phyloP scores from a whole-genome alignment of 1,284 basidiomycete species.

The Phenoliferia sp. region DNA sequence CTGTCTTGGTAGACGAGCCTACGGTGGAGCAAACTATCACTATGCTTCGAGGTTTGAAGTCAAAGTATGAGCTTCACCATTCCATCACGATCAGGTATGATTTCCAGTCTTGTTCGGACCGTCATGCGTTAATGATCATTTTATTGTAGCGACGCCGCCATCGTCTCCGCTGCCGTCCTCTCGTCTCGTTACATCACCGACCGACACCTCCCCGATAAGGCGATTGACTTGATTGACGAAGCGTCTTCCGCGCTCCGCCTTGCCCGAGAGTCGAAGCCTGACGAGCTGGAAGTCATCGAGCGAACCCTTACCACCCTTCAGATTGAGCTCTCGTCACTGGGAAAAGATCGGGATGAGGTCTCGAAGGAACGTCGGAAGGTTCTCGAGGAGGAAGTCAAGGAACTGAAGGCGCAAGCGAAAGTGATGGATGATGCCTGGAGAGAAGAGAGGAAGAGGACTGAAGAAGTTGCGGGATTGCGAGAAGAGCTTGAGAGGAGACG shows the following conservation, averaged over 20 bases:
- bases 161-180: constrained; percentile 81
- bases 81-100: constrained; percentile 38
- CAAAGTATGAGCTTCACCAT: constrained; percentile 59
- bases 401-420: constrained; percentile 59
- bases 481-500: constrained; percentile 75
- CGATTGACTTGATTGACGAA: constrained; percentile 74
- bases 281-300: constrained; percentile 75
- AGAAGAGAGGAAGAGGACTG: constrained; percentile 67
- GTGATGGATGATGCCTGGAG: constrained; percentile 67
- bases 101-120: background rate
- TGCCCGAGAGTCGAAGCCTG: constrained; percentile 80
- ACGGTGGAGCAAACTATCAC: constrained; percentile 67
- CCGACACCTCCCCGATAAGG: constrained; percentile 64
- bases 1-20: constrained; percentile 80
- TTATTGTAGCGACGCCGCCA: constrained; percentile 65
- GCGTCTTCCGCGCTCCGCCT: constrained; percentile 81
- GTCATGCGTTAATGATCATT: constrained; percentile 53
- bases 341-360: constrained; percentile 79
- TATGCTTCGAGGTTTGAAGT: constrained; percentile 79
- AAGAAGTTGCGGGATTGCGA: constrained; percentile 72
- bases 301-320: constrained; percentile 78
- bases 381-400: constrained; percentile 60
- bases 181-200: constrained; percentile 78
- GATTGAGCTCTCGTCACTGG: constrained; percentile 84
- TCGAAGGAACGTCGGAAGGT: constrained; percentile 64